phyloP scores from a whole-genome alignment of 805 yeast genomes.

The Candida ascalaphidarum region DNA sequence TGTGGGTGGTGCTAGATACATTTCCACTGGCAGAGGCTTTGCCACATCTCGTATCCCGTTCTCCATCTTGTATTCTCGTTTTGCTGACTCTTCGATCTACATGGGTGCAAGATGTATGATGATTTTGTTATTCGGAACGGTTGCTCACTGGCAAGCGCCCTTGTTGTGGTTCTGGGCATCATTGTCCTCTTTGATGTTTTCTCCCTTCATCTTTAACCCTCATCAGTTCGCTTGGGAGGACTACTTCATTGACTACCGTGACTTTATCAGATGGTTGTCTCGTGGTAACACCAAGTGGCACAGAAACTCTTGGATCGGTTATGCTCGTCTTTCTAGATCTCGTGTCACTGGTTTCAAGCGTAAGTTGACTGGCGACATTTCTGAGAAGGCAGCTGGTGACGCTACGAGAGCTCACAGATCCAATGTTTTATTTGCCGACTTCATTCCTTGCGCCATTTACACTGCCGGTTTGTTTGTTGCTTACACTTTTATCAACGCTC shows the following conservation, averaged over 20 bases:
- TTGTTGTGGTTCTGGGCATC: constrained; percentile 97
- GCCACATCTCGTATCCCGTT: constrained; percentile 77
- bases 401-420: constrained; percentile 69
- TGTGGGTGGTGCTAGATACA: constrained; percentile 82
- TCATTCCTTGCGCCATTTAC: constrained; percentile 62
- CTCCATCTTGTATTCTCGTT: constrained; percentile 64
- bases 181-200: constrained; percentile 73
- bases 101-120: constrained; percentile 76
- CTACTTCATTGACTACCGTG: constrained; percentile 93
- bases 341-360: constrained; percentile 88
- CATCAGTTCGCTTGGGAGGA: constrained; percentile 97
- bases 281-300: constrained; percentile 88
- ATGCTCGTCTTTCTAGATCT: constrained; percentile 72
- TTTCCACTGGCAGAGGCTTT: constrained; percentile 81
- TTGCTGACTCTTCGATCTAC: constrained; percentile 76
- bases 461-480: constrained; percentile 69
- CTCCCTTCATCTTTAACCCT: constrained; percentile 95
- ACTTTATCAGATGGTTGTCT: constrained; percentile 83
- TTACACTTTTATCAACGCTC: constrained; percentile 75
- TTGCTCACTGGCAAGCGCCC: constrained; percentile 86
- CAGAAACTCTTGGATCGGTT: constrained; percentile 85
- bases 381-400: constrained; percentile 66
- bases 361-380: constrained; percentile 53
- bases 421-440: constrained; percentile 73
- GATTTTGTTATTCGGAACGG: constrained; percentile 64